These are phyloP conservation scores for Viola odorata DNA, from an alignment of 345 rosid genomes.

Conservation along the genomic window DNA sequence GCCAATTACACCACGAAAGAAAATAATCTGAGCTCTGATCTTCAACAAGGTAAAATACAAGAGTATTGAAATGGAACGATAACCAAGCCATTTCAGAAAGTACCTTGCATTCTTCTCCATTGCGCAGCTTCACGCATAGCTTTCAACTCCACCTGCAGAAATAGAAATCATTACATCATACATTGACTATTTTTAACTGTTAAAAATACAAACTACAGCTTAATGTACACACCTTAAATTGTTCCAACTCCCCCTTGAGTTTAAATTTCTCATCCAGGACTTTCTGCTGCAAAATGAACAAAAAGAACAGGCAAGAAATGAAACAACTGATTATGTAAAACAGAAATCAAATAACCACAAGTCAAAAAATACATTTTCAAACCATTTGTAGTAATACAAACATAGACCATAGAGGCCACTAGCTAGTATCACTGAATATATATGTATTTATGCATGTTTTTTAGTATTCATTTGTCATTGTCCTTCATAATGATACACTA, in stretches of 20 bases:
- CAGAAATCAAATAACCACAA: not conserved
- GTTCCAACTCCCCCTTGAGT: conserved; percentile 79
- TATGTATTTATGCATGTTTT: too few species aligned
- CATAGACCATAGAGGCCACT: too few species aligned
- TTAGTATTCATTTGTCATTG: too few species aligned
- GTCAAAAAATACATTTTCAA: not conserved
- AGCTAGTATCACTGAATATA: too few species aligned
- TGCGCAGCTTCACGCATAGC: conserved; percentile 93
- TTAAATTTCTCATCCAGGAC: conserved; percentile 83
- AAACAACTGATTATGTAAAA: not conserved
- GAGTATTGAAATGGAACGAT: too few species aligned
- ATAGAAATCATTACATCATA: conserved; percentile 7
- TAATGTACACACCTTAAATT: conserved; percentile 59
- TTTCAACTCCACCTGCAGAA: conserved; percentile 56
- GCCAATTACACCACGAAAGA: too few species aligned
- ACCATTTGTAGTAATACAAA: not conserved
- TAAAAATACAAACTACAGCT: not conserved
- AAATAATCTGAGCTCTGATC: not conserved
- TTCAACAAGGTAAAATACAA: not conserved
- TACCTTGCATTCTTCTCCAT: conserved; percentile 90
- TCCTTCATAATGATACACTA: too few species aligned
- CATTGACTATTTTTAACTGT: conserved; percentile 6
- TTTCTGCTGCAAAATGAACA: conserved; percentile 52
- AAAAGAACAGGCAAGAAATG: not conserved
- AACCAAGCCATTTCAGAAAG: not conserved